These are phyloP conservation scores for Fomitopsis serialis DNA, from an alignment of 768 basidiomycete species.

Conservation along the genomic window DNA sequence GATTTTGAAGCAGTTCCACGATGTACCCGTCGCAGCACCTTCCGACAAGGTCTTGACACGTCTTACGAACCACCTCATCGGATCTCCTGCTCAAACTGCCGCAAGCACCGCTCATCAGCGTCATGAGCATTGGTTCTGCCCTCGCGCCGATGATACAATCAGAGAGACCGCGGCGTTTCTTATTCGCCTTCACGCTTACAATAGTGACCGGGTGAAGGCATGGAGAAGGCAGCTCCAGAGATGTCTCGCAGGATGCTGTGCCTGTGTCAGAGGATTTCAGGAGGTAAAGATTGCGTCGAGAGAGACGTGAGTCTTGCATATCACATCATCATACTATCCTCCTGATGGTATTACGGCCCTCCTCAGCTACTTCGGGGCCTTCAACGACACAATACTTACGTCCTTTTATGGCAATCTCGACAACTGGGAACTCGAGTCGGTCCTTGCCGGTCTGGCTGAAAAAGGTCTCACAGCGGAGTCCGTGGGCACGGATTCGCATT, in stretches of 20 bases:
- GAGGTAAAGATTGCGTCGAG: conserved; percentile 59
- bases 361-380: conserved; percentile 70
- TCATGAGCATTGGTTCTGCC: conserved; percentile 75
- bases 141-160: conserved; percentile 47
- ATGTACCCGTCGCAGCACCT: conserved; percentile 50
- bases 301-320: conserved; percentile 54
- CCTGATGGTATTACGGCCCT: conserved; percentile 6
- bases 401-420: conserved; percentile 62
- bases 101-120: conserved; percentile 23
- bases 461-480: background rate
- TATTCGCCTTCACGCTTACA: conserved; percentile 77
- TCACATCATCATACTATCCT: background rate
- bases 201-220: conserved; percentile 42
- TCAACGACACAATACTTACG: conserved; percentile 40
- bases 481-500: background rate
- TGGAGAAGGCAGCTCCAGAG: conserved; percentile 58
- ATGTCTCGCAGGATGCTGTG: conserved; percentile 59
- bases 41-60: conserved; percentile 43
- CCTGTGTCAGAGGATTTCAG: conserved; percentile 66
- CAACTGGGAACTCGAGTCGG: conserved; percentile 54
- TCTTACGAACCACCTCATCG: conserved; percentile 52
- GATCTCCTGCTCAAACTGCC: conserved; percentile 3
- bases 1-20: conserved; percentile 44
- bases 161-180: conserved; percentile 74
- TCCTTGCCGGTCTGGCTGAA: conserved; percentile 41